Base-by-base conservation (phyloP, 805 yeast genomes). In the Yamadazyma sp. region DNA sequence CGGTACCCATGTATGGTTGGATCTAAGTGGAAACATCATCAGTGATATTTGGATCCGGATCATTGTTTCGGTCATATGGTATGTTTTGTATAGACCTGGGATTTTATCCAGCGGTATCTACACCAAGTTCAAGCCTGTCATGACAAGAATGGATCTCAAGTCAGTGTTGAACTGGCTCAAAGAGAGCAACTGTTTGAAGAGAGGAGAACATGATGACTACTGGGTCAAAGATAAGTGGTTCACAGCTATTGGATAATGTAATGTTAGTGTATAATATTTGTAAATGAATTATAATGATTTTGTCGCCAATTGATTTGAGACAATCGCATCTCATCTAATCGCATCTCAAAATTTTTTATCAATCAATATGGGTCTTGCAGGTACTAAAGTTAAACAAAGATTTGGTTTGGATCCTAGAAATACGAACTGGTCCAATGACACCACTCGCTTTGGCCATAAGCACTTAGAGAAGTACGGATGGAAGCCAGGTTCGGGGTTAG, bases 321-420 rank as follows among this genome's bases (percentile, higher is more conserved):
- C 22, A 17, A 28, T 13, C 33, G 25, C 33, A 12, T 11, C 33
- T 19, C 23, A 30, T 23, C 28, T 6, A 26, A 32, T 27, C 45
- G 33, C 44, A 39, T 41, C 49, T 47, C 45, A 35, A 32, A 41
- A 22, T 38, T 34, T 31, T 32, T 25, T 21, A 17, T 8, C 15
- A 40, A 11, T 22, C 8, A 14, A 3, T n/a, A 85, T 85, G 95
- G 93, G 95, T 35, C 73, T 85, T 53, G 91, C 91, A 29, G 97
- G 86, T 8, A 72, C 82, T 5, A 83, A 80, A 55, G 77, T 73
- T 9, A 88, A 85, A 54, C 95, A 85, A 53, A 75, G 93, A 53
- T 83, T 90, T 57, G 97, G 98, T 8, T 63, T 73, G 24, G 99
- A 91, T 64, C 99, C 99, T 12, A 71, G 98, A 54, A 91, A 91